phyloP scores from a whole-genome alignment of 768 basidiomycete genomes.

The Strobilomyces confusus region DNA sequence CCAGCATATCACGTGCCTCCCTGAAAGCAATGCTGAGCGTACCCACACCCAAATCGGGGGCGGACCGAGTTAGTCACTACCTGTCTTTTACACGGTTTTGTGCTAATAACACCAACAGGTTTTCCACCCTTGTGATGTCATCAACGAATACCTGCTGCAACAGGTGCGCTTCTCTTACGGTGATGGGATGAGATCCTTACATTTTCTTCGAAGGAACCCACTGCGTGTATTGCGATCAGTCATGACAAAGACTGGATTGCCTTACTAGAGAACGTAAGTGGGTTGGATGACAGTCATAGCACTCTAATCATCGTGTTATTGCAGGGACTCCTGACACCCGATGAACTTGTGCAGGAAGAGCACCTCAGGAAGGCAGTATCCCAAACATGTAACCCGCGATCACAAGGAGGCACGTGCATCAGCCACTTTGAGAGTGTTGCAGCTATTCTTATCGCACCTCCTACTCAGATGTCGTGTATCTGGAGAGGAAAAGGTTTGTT shows the following conservation, averaged over 20 bases:
- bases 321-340: not conserved
- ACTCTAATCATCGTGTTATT: not conserved
- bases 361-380: not conserved
- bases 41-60: not conserved
- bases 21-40: not conserved
- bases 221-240: not conserved
- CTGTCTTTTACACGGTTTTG: not conserved
- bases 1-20: not conserved
- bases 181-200: not conserved
- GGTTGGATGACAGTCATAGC: not conserved
- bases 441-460: too few relatives aligned
- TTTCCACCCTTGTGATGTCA: not conserved
- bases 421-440: not conserved
- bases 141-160: not conserved
- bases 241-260: not conserved
- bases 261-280: not conserved
- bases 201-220: not conserved
- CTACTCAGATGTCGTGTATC: too few relatives aligned
- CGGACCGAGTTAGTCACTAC: not conserved
- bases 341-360: not conserved
- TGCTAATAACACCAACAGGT: not conserved
- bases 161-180: not conserved
- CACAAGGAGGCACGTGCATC: not conserved
- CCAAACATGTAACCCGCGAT: not conserved
- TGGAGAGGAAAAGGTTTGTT: too few relatives aligned